Conservation (phyloP, 2,329 filamentous ascomycete genomes). For the Sarocladium kiliense region DNA sequence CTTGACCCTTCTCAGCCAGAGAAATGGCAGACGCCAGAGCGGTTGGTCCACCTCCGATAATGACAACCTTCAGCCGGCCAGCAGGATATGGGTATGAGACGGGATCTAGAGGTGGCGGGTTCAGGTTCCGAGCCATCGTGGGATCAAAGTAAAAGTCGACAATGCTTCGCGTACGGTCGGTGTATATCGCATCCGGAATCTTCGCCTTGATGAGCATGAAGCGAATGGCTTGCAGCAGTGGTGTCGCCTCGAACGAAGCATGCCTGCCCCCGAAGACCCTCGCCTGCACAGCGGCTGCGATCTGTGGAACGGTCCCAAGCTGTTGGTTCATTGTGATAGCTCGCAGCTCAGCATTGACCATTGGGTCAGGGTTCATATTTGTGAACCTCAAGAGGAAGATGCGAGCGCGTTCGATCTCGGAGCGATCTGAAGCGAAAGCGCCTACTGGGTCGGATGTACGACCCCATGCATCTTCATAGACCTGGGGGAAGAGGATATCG, state of each 20-base stretch:
- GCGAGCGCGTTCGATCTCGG: slow-evolving; percentile 19
- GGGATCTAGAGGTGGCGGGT: slow-evolving; percentile 17
- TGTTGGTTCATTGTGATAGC: slow-evolving; percentile 21
- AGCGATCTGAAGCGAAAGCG: neutral
- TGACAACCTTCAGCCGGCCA: slow-evolving; percentile 22
- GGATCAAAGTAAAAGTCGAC: slow-evolving; percentile 32
- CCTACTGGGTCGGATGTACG: neutral
- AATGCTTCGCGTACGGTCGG: slow-evolving; percentile 15
- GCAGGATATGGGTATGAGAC: slow-evolving; percentile 22
- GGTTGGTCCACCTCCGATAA: slow-evolving; percentile 28
- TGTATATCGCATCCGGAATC: slow-evolving; percentile 16
- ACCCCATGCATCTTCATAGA: slow-evolving; percentile 11
- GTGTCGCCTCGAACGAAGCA: slow-evolving; percentile 22
- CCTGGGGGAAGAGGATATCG: slow-evolving; percentile 8
- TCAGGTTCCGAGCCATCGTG: slow-evolving; percentile 22
- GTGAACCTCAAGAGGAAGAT: slow-evolving; percentile 24
- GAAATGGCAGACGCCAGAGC: slow-evolving; percentile 26
- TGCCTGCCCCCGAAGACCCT: slow-evolving; percentile 23
- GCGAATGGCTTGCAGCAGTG: slow-evolving; percentile 26
- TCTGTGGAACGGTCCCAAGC: slow-evolving; percentile 18
- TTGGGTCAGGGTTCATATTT: slow-evolving; percentile 19
- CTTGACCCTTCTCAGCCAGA: slow-evolving; percentile 26
- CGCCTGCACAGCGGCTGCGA: slow-evolving; percentile 23
- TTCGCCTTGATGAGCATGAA: slow-evolving; percentile 28
- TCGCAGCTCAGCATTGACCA: slow-evolving; percentile 18